phyloP scores from a whole-genome alignment of 805 yeast species.

The Metschnikowia bowlesiae region DNA sequence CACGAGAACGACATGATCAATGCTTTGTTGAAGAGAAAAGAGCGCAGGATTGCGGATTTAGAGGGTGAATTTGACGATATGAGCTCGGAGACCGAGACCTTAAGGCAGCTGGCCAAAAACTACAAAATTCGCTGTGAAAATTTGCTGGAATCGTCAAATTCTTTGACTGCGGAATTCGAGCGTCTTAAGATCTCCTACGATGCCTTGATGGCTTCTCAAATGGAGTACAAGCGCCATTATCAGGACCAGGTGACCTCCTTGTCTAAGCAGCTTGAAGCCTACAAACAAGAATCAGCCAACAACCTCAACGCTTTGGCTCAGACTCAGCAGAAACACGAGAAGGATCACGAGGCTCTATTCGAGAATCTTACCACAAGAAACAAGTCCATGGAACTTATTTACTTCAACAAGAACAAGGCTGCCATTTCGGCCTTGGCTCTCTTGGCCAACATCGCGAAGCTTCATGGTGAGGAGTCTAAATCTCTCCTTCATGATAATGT shows the following conservation, averaged over 20 bases:
- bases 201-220: constrained; percentile 47
- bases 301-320: constrained; percentile 33
- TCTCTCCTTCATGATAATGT: constrained; percentile 44
- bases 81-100: constrained; percentile 43
- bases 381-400: constrained; percentile 46
- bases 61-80: constrained; percentile 54
- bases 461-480: constrained; percentile 48
- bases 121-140: constrained; percentile 47
- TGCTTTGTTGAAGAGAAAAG: constrained; percentile 65
- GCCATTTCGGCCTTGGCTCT: constrained; percentile 40
- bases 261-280: constrained; percentile 32
- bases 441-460: constrained; percentile 41
- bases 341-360: constrained; percentile 46
- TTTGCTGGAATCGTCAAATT: constrained; percentile 43
- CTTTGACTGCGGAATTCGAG: constrained; percentile 49
- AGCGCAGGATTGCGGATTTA: constrained; percentile 60
- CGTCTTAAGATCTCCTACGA: constrained; percentile 57
- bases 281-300: constrained; percentile 32
- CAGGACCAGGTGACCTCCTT: constrained; percentile 39
- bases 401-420: constrained; percentile 43
- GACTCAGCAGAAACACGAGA: constrained; percentile 41
- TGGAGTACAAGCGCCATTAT: constrained; percentile 48
- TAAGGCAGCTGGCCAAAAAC: constrained; percentile 46
- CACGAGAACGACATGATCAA: constrained; percentile 75
- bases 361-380: constrained; percentile 46